Percentiles rank a stretch among this genome's conserved stretches.
phyloP scores from a whole-genome alignment of 331 rosid genomes.

The Cydonia oblonga region DNA sequence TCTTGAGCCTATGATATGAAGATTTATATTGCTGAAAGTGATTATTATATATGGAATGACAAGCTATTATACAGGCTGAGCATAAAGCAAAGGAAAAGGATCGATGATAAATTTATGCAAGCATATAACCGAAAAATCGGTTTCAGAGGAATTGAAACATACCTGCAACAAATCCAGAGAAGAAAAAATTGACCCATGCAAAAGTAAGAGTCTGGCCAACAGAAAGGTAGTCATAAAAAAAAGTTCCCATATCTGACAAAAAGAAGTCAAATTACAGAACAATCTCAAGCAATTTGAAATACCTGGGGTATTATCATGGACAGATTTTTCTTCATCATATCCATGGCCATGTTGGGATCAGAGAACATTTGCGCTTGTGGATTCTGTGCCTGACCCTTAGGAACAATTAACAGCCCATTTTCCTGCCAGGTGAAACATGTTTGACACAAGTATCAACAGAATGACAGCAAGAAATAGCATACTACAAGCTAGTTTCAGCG shows the following conservation, averaged over 20 bases:
- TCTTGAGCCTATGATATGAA: background rate
- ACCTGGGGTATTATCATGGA: constrained; percentile 99
- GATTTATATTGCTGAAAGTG: background rate
- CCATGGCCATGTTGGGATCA: constrained; percentile 99
- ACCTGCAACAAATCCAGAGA: constrained; percentile 99
- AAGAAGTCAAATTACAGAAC: background rate
- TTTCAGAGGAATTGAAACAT: constrained; percentile 4
- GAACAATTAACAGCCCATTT: constrained; percentile 74
- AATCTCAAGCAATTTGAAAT: background rate
- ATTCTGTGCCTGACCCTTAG: constrained; percentile 81
- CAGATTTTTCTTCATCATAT: constrained; percentile 99
- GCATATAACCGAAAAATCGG: background rate
- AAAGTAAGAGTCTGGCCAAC: constrained; percentile 86
- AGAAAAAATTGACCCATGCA: constrained; percentile 99
- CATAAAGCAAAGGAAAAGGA: background rate
- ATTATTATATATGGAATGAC: background rate
- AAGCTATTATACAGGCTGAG: background rate
- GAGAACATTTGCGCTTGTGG: constrained; percentile 98
- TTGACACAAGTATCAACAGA: constrained; percentile 7
- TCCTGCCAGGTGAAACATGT: constrained; percentile 37
- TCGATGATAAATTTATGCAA: background rate
- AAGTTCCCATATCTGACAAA: background rate
- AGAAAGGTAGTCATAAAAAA: background rate
- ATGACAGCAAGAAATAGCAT: background rate
- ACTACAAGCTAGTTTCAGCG: background rate